phyloP scores from a whole-genome alignment of 768 basidiomycete genomes.

The Termitomyces sp. region DNA sequence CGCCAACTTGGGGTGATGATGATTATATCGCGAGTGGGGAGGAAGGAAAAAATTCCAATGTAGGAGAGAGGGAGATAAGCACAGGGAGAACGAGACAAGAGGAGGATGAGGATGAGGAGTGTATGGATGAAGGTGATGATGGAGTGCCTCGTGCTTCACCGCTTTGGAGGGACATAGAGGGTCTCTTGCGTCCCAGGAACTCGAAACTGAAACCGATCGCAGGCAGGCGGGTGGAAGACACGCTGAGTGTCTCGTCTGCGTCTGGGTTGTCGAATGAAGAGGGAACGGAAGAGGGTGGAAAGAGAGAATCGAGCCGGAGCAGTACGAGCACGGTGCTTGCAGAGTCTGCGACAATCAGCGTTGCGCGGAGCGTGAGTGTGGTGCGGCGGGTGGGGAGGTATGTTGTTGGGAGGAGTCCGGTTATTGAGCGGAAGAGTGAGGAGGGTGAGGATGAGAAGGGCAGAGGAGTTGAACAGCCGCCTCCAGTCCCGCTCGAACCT shows the following conservation, averaged over 20 bases:
- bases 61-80: not conserved
- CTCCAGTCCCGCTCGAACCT: not conserved
- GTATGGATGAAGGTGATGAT: not conserved
- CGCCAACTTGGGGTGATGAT: conserved; percentile 6
- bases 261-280: not conserved
- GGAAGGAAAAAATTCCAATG: not conserved
- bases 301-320: conserved; percentile 40
- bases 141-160: conserved; percentile 2
- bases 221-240: not conserved
- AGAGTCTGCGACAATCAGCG: conserved; percentile 29
- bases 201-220: not conserved
- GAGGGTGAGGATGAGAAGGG: conserved; percentile 2
- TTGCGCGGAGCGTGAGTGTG: conserved; percentile 37
- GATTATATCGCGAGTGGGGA: not conserved
- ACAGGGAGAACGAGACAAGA: too few species aligned
- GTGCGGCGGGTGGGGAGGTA: conserved; percentile 50
- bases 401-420: conserved; percentile 30
- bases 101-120: not conserved
- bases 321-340: conserved; percentile 41
- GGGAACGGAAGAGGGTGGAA: conserved; percentile 12
- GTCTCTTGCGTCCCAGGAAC: conserved; percentile 7
- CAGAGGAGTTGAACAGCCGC: not conserved
- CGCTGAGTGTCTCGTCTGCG: not conserved
- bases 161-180: conserved; percentile 11
- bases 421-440: conserved; percentile 9